phyloP scores from a whole-genome alignment of 345 rosid species.

The Pistacia integerrima region DNA sequence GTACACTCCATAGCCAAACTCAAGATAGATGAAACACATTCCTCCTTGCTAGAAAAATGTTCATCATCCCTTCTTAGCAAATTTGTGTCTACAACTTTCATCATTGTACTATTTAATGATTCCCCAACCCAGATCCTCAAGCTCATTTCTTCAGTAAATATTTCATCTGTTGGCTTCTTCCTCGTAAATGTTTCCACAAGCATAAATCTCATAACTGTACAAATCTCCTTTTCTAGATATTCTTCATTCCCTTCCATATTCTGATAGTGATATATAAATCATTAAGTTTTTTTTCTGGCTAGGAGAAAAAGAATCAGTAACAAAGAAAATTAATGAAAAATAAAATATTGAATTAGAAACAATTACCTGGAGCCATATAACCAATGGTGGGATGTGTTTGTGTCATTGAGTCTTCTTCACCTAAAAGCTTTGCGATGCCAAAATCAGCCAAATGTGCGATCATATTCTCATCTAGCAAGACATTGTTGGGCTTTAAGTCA shows the following conservation, averaged over 20 bases:
- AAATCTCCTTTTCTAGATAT: constrained; percentile 6
- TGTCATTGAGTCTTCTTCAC: background rate
- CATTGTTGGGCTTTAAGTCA: constrained; percentile 19
- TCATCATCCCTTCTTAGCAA: background rate
- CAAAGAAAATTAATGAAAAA: too few species aligned
- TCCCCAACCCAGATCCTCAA: constrained; percentile 13
- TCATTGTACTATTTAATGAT: background rate
- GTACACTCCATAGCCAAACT: constrained; percentile 13
- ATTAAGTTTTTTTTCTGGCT: too few species aligned
- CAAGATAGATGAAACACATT: constrained; percentile 8
- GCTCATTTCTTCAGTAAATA: constrained; percentile 8
- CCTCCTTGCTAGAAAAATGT: background rate
- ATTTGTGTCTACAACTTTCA: background rate
- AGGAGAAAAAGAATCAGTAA: too few species aligned
- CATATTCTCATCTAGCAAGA: background rate
- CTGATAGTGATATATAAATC: background rate
- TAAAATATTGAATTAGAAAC: background rate
- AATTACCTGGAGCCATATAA: constrained; percentile 12
- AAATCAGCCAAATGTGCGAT: constrained; percentile 2
- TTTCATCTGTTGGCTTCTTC: background rate
- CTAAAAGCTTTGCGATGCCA: constrained; percentile 4
- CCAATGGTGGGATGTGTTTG: constrained; percentile 9
- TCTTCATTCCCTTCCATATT: background rate
- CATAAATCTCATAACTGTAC: constrained; percentile 18
- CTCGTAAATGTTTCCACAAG: constrained; percentile 21